Percentiles rank a stretch among this genome's conserved stretches.
Conservation (phyloP, 768 basidiomycete species). For the Boletales sp. region DNA sequence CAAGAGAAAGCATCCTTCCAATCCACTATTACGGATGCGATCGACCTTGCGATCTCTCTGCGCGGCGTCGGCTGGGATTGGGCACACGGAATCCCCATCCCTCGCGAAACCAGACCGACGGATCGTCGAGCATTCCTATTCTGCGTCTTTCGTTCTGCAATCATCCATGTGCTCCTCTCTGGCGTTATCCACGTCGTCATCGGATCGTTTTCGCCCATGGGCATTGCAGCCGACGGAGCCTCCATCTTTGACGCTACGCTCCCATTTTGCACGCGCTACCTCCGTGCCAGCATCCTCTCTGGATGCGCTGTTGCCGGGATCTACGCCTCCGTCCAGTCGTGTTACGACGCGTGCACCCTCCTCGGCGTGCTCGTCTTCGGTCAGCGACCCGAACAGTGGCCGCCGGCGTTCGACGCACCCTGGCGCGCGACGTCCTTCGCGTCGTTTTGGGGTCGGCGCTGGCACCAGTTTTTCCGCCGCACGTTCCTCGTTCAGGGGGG, state of each 20-base stretch:
- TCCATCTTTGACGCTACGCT: slow-evolving; percentile 32
- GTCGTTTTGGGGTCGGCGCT: slow-evolving; percentile 36
- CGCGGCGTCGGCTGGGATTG: slow-evolving; percentile 62
- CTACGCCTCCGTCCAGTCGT: slow-evolving; percentile 40
- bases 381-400: slow-evolving; percentile 28
- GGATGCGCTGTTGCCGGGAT: slow-evolving; percentile 40
- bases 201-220: slow-evolving; percentile 43
- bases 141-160: slow-evolving; percentile 30
- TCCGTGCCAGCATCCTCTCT: slow-evolving; percentile 42
- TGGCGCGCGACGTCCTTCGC: slow-evolving; percentile 33
- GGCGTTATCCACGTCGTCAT: slow-evolving; percentile 45
- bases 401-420: slow-evolving; percentile 29
- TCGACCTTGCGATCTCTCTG: slow-evolving; percentile 49
- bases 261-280: slow-evolving; percentile 22
- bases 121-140: slow-evolving; percentile 36
- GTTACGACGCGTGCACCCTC: slow-evolving; percentile 24
- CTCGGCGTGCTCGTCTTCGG: slow-evolving; percentile 25
- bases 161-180: slow-evolving; percentile 37
- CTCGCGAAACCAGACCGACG: slow-evolving; percentile 19
- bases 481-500: slow-evolving; percentile 30
- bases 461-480: slow-evolving; percentile 36
- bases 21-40: slow-evolving; percentile 31
- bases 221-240: slow-evolving; percentile 26
- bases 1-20: not conserved
- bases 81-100: slow-evolving; percentile 32